phyloP scores from a whole-genome alignment of 2,329 filamentous ascomycete genomes.

The Beauveria asiatica region DNA sequence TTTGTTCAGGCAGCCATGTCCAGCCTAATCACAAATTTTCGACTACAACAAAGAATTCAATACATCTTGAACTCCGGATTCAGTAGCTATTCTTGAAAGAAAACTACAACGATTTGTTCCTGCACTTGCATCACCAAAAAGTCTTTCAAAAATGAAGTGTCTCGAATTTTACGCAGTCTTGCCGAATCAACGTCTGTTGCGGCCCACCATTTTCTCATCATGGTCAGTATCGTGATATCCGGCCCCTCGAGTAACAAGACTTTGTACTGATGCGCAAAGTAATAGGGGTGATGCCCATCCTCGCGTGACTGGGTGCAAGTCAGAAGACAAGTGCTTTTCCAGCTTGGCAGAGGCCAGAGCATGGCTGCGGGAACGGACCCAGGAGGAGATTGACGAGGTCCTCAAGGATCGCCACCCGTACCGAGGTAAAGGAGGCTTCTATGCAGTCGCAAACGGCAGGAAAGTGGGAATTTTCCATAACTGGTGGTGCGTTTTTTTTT shows the following conservation, averaged over 20 bases:
- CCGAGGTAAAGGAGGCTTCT: not conserved
- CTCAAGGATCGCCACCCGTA: not conserved
- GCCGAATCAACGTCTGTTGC: not conserved
- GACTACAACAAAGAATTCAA: too few relatives aligned
- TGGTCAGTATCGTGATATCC: not conserved
- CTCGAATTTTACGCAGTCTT: not conserved
- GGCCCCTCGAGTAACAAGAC: not conserved
- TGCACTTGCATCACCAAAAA: not conserved
- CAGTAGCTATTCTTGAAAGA: too few relatives aligned
- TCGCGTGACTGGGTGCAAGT: not conserved
- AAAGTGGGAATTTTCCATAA: not conserved
- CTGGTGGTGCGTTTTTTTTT: not conserved
- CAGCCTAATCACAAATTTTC: not conserved
- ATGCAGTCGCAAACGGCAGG: not conserved
- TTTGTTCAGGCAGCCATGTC: not conserved
- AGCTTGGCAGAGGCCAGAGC: not conserved
- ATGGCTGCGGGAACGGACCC: not conserved
- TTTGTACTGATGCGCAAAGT: not conserved
- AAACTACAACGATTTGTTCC: too few relatives aligned
- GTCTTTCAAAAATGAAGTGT: not conserved
- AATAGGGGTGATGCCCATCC: not conserved
- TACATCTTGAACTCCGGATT: too few relatives aligned
- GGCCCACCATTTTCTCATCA: not conserved
- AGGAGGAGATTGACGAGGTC: not conserved
- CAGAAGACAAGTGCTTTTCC: not conserved